Evolutionary conservation across 2,329 filamentous ascomycete species (phyloP), one percentile per base, ranked within the genome.

Genomic region (Exophiala phaeomuriformis): DNA sequence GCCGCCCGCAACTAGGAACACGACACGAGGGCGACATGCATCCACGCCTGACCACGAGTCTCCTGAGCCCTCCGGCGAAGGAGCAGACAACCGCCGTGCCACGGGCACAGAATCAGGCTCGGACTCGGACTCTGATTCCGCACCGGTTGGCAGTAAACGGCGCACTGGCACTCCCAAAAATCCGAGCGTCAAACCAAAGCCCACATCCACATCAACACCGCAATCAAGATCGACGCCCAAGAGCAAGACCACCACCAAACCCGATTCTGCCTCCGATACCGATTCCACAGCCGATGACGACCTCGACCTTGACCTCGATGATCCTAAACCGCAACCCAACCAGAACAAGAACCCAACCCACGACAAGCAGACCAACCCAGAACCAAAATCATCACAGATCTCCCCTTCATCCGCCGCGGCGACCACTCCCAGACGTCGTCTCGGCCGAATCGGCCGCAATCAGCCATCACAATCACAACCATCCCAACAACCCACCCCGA

Each of bases 201-300:
- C 19, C 19, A 19, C 19, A 19, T 19, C 19, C 19, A 19, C 19
- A 19, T 19, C 19, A 19, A 19, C 19, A 19, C 19, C 19, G 19
- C 19, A 19, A 19, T 1, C 19, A 19, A 19, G 19, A 19, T 19
- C 19, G n/a, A 37, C 8, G 35, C 40, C 61, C 54, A 58, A 56
- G 49, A 53, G 41, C 54, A 59, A 52, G 51, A 56, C 45, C 46
- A 56, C 51, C 58, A 41, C 55, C 59, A 45, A 45, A 44, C n/a
- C 58, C 55, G 51, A 53, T 59, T 49, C 52, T 48, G n/a, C 12
- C 46, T n/a, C 58, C 55, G 51, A 53, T 59, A 51, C 52, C 51
- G n/a, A 29, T 53, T 44, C 52, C 56, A 43, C 10, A 30, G 59
- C 33, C 54, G 3, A 4, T 27, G 39, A 12, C 12, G 4, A 19